phyloP scores from a whole-genome alignment of 2,329 filamentous ascomycete species.

The Diplocarpon rosae region DNA sequence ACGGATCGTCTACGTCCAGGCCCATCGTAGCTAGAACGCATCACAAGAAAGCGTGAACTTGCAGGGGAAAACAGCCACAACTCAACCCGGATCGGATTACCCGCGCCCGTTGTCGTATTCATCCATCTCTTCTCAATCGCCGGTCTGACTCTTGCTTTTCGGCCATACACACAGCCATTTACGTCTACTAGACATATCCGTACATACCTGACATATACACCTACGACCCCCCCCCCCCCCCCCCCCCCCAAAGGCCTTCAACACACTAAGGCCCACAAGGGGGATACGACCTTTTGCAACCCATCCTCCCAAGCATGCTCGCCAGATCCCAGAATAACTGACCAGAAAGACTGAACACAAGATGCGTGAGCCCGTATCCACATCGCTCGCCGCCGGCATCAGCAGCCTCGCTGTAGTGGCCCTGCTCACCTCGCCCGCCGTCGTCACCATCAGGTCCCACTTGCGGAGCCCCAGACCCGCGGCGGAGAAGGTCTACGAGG shows the following conservation, averaged over 20 bases:
- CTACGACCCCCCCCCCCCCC: no score
- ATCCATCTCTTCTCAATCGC: no score
- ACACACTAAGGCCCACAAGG: not conserved
- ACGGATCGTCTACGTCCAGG: no score
- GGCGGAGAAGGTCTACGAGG: constrained; percentile 44
- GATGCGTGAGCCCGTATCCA: constrained; percentile 47
- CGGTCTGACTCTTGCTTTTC: no score
- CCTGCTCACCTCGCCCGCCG: constrained; percentile 31
- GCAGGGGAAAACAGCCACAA: no score
- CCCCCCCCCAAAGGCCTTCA: not conserved
- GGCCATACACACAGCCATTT: no score
- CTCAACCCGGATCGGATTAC: no score
- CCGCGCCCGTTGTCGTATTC: no score
- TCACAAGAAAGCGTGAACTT: no score
- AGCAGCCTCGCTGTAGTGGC: constrained; percentile 28
- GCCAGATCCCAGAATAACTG: not conserved
- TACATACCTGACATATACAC: no score
- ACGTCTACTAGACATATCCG: no score
- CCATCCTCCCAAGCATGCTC: not conserved
- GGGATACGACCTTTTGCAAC: not conserved
- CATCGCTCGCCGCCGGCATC: constrained; percentile 17
- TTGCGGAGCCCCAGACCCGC: constrained; percentile 23
- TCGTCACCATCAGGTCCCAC: constrained; percentile 29
- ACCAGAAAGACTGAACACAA: constrained; percentile 28
- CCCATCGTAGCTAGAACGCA: no score